Evolutionary conservation across 2,329 filamentous ascomycete species (phyloP).

Genomic region (Aspergillus vadensis): DNA sequence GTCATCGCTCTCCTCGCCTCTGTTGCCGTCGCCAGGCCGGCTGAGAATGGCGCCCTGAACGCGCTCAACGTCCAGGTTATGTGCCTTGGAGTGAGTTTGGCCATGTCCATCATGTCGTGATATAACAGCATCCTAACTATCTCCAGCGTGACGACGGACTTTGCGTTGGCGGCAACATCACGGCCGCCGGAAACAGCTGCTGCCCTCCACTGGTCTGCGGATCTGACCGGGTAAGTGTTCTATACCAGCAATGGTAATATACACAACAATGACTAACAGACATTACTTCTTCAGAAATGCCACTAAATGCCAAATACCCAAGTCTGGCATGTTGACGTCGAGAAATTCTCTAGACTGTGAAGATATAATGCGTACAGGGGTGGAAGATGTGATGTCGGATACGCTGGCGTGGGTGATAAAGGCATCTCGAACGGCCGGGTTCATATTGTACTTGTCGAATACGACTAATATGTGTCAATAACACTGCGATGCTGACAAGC

Average conservation of each 20-base stretch:
- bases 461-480: constrained; percentile 6
- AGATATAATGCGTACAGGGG: not conserved
- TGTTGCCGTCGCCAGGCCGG: constrained; percentile 9
- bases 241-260: fast-evolving
- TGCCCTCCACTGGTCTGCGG: constrained; percentile 15
- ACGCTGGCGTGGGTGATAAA: not conserved
- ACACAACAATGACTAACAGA: not conserved
- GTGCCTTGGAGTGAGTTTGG: constrained; percentile 14
- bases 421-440: not conserved
- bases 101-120: not conserved
- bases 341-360: not conserved
- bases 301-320: not conserved
- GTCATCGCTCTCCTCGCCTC: constrained; percentile 12
- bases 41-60: constrained; percentile 4
- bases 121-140: not conserved
- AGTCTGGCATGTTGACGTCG: not conserved
- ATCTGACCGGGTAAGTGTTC: constrained; percentile 14
- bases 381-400: not conserved
- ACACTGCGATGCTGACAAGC: not conserved
- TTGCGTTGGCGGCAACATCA: constrained; percentile 12
- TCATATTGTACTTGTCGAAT: constrained; percentile 4
- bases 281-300: not conserved
- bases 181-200: constrained; percentile 7
- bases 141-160: not conserved
- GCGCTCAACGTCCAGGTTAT: constrained; percentile 1